Conservation (phyloP, 129 eudicot species). For the Silybum marianum region DNA sequence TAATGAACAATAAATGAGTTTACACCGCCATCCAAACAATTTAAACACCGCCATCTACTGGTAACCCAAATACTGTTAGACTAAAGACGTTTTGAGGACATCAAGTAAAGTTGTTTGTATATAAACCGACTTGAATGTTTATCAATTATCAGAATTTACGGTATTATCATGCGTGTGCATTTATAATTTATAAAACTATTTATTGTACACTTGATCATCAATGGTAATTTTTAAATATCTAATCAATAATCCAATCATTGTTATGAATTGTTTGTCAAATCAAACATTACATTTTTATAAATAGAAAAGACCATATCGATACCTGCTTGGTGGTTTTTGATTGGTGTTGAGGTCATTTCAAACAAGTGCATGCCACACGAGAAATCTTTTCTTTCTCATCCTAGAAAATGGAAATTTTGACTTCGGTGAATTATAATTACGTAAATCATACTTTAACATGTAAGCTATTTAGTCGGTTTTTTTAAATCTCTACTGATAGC, state of each 20-base stretch:
- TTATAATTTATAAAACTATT: no score
- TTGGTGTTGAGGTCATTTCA: not conserved
- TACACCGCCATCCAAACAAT: no score
- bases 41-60: no score
- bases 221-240: no score
- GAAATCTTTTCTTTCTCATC: constrained; percentile 6
- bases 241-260: no score
- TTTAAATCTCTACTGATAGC: not conserved
- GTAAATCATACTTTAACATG: not conserved
- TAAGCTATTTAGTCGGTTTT: not conserved
- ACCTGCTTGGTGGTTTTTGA: not conserved
- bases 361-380: constrained; percentile 13
- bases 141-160: not conserved
- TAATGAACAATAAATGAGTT: no score
- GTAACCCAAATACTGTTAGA: no score
- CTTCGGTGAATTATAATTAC: not conserved
- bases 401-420: not conserved
- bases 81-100: no score
- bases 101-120: no score
- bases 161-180: not conserved
- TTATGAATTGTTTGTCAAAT: no score
- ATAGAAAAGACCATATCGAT: not conserved
- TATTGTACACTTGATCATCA: no score
- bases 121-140: no score
- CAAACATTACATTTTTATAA: not conserved